Percentiles rank a stretch among this genome's conserved stretches.
These are phyloP conservation scores for Calvatia gigantea DNA, from an alignment of 768 basidiomycete genomes.

Conservation along the genomic window DNA sequence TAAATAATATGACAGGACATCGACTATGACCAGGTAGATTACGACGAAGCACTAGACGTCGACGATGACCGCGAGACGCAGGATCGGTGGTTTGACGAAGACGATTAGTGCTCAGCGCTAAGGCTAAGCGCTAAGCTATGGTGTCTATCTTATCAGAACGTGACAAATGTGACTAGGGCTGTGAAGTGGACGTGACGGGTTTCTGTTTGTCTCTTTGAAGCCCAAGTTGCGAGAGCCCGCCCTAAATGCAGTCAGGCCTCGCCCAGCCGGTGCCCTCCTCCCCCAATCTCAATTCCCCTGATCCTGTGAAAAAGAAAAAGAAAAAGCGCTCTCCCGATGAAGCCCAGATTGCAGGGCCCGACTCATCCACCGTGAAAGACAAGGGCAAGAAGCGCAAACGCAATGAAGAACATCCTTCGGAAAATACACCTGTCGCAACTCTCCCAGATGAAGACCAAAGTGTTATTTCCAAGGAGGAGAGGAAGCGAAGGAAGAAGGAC, in stretches of 20 bases:
- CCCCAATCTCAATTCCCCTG: constrained; percentile 10
- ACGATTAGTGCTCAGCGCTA: constrained; percentile 38
- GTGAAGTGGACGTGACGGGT: constrained; percentile 12
- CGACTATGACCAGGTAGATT: constrained; percentile 71
- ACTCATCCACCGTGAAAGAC: constrained; percentile 19
- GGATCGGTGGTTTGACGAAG: constrained; percentile 74
- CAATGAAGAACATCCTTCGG: constrained; percentile 15
- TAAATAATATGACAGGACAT: constrained; percentile 41
- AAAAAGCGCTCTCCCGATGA: constrained; percentile 34
- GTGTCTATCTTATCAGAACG: too few species aligned
- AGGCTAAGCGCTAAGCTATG: too few species aligned
- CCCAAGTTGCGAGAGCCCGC: constrained; percentile 30
- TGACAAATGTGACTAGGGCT: background rate
- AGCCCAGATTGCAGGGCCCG: constrained; percentile 14
- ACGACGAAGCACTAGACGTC: constrained; percentile 66
- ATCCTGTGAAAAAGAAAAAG: constrained; percentile 33
- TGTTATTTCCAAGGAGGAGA: constrained; percentile 17
- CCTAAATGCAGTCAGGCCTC: constrained; percentile 37
- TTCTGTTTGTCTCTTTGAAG: constrained; percentile 7
- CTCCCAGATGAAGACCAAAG: constrained; percentile 1
- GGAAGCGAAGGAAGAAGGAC: constrained; percentile 25
- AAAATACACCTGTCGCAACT: background rate
- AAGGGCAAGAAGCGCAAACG: constrained; percentile 33
- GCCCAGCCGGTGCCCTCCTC: constrained; percentile 18
- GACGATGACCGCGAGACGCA: constrained; percentile 59